Conservation (phyloP, 2,329 filamentous ascomycete species). For the Paraphoma sp. region DNA sequence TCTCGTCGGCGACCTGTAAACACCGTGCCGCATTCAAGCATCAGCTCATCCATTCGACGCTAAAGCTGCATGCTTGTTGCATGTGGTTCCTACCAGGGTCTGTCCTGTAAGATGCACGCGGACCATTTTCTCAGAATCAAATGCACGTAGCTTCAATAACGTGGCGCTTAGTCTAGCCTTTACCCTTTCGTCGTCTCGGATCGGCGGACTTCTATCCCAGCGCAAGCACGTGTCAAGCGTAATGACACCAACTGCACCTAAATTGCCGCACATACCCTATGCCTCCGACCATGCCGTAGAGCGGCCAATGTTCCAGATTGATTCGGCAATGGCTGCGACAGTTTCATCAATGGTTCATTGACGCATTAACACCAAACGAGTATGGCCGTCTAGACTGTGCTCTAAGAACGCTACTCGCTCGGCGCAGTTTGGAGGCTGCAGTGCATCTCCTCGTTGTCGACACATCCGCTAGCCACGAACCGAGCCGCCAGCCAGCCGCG, state of each 20-base stretch:
- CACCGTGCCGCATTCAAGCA: not conserved
- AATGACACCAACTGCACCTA: not conserved
- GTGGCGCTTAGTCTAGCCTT: not conserved
- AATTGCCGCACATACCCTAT: not conserved
- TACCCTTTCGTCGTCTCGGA: not conserved
- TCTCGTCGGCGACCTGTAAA: not conserved
- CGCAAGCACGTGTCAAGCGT: not conserved
- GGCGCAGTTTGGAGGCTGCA: conserved; percentile 7
- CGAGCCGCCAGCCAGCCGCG: conserved; percentile 11
- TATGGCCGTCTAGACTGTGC: not conserved
- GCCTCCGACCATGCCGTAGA: not conserved
- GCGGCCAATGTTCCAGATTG: not conserved
- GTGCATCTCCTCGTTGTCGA: conserved; percentile 1
- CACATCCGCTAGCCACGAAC: not conserved
- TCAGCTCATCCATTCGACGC: not conserved
- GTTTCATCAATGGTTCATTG: too few species aligned
- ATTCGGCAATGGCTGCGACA: not conserved
- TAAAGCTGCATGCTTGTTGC: not conserved
- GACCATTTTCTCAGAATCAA: not conserved
- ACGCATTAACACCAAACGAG: too few species aligned
- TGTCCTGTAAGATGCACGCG: not conserved
- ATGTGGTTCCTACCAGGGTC: conserved; percentile 1
- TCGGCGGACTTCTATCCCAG: not conserved
- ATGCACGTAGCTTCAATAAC: not conserved
- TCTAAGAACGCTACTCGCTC: not conserved